phyloP scores from a whole-genome alignment of 768 basidiomycete species.

The Suillus occidentalis region DNA sequence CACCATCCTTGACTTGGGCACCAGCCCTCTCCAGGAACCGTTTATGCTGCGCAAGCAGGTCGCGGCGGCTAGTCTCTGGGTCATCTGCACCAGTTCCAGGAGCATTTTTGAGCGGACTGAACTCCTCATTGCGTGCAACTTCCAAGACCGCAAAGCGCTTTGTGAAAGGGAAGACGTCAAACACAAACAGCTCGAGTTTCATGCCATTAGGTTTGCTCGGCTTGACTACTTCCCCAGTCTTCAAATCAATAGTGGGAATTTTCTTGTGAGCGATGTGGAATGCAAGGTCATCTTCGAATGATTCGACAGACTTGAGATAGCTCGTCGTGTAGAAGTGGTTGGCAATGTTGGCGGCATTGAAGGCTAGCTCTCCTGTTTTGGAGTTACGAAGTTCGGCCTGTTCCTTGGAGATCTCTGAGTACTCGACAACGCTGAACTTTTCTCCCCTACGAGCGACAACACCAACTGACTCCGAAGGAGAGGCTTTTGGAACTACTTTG shows the following conservation, averaged over 20 bases:
- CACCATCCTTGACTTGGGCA: slow-evolving; percentile 64
- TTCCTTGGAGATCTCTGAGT: slow-evolving; percentile 90
- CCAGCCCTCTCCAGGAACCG: slow-evolving; percentile 83
- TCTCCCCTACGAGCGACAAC: slow-evolving; percentile 85
- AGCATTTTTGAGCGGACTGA: slow-evolving; percentile 97
- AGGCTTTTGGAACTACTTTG: slow-evolving; percentile 91
- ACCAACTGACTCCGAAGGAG: slow-evolving; percentile 89
- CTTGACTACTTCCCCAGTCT: slow-evolving; percentile 68
- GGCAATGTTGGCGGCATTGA: slow-evolving; percentile 95
- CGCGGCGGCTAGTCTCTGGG: slow-evolving; percentile 85
- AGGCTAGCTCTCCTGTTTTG: slow-evolving; percentile 73
- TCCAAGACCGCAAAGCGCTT: slow-evolving; percentile 83
- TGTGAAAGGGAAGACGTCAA: slow-evolving; percentile 97
- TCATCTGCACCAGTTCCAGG: slow-evolving; percentile 90
- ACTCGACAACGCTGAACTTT: slow-evolving; percentile 92
- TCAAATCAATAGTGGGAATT: slow-evolving; percentile 79
- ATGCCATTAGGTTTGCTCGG: slow-evolving; percentile 94
- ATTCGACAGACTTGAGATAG: slow-evolving; percentile 76
- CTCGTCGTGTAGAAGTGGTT: slow-evolving; percentile 96
- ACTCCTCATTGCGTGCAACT: slow-evolving; percentile 86
- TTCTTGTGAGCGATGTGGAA: slow-evolving; percentile 99
- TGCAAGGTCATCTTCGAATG: slow-evolving; percentile 85
- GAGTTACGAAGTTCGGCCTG: slow-evolving; percentile 78
- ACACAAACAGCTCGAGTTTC: slow-evolving; percentile 98
- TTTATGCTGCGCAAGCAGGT: slow-evolving; percentile 85